phyloP scores from a whole-genome alignment of 352 stramenopile genomes.

The Globisporangium cederbergense region DNA sequence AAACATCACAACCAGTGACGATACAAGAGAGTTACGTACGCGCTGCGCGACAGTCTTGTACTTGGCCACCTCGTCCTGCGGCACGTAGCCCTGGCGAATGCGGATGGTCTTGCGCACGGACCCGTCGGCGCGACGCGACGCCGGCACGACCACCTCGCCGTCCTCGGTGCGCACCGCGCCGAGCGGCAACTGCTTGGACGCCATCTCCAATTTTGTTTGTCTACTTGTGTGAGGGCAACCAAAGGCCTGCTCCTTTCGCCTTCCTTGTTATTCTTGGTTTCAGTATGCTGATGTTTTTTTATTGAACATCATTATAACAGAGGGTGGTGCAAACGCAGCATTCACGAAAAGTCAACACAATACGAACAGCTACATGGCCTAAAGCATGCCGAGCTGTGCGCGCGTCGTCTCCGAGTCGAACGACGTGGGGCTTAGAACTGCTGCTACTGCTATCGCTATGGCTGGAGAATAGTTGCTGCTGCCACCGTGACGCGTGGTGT shows the following conservation, averaged over 20 bases:
- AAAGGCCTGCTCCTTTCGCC: neutral
- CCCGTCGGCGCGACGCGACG: constrained; percentile 60
- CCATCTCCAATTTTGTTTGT: neutral
- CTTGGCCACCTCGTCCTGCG: constrained; percentile 76
- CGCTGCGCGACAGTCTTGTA: constrained; percentile 76
- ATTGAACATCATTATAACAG: neutral
- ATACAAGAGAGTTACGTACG: constrained; percentile 15
- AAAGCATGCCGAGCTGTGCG: neutral
- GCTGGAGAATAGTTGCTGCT: neutral
- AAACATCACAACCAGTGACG: too few relatives aligned
- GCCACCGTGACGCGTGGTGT: neutral
- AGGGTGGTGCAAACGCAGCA: neutral
- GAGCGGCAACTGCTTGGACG: constrained; percentile 34
- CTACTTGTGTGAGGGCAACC: too few relatives aligned
- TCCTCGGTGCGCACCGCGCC: constrained; percentile 59
- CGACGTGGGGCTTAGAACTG: neutral
- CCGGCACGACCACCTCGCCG: constrained; percentile 63
- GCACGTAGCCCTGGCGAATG: constrained; percentile 77
- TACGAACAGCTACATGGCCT: neutral
- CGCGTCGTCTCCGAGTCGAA: neutral
- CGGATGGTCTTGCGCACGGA: constrained; percentile 76
- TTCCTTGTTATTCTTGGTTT: neutral
- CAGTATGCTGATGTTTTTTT: neutral
- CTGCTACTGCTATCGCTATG: neutral
- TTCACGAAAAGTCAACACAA: neutral